A percentile compares a stretch with the other conserved stretches of the same genome.
Conservation (phyloP, 2,329 filamentous ascomycete species). For the Botrytis medusae region DNA sequence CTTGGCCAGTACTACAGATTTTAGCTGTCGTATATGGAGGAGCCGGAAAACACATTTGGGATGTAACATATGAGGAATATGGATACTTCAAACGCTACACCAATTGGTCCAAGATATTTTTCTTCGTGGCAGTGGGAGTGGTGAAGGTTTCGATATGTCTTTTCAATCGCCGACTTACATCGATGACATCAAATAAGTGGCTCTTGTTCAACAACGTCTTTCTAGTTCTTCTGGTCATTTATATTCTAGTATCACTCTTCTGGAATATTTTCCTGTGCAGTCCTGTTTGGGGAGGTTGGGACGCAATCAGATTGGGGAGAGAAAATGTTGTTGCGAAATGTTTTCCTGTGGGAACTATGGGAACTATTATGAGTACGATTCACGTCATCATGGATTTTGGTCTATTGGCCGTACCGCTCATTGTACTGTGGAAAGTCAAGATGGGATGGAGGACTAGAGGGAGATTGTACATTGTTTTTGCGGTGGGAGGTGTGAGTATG, state of each 20-base stretch:
- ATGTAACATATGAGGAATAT: constrained; percentile 41
- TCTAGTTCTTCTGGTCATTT: neutral
- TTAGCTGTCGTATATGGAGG: constrained; percentile 34
- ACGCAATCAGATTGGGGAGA: constrained; percentile 3
- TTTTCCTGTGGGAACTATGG: constrained; percentile 25
- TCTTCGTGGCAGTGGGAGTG: constrained; percentile 74
- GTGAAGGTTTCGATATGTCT: constrained; percentile 43
- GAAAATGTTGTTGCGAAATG: neutral
- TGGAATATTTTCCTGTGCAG: constrained; percentile 10
- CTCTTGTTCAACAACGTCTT: constrained; percentile 39
- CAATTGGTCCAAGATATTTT: constrained; percentile 94
- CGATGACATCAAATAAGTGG: constrained; percentile 38
- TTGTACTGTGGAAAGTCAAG: constrained; percentile 41
- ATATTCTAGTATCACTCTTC: constrained; percentile 9
- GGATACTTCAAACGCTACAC: constrained; percentile 65
- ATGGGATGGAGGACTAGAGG: constrained; percentile 39
- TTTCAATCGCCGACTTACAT: constrained; percentile 42
- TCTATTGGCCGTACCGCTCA: constrained; percentile 40
- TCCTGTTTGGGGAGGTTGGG: constrained; percentile 18
- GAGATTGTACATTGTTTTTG: constrained; percentile 40
- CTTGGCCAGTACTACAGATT: constrained; percentile 38
- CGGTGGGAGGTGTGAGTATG: constrained; percentile 38
- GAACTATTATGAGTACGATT: constrained; percentile 36
- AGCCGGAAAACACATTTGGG: constrained; percentile 38
- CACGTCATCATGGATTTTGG: constrained; percentile 42